Base-by-base conservation (phyloP, 176 grass and related monocot genomes). In the Chrysopogon serrulatus region DNA sequence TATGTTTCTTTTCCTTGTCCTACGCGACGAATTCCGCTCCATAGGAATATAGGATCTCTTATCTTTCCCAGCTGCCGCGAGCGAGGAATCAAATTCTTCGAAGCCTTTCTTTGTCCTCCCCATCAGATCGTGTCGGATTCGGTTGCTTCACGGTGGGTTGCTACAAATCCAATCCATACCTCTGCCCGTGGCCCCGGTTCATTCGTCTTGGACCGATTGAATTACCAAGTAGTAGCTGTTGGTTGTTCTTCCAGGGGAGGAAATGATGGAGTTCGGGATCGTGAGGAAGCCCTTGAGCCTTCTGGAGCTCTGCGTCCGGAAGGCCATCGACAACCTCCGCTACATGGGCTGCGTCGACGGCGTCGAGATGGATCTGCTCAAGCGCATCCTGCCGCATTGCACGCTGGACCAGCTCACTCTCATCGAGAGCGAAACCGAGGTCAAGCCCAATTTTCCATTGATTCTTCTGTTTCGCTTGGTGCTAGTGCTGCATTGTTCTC, bases 311-410 rank as follows among this genome's bases (percentile, higher is more conserved):
- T 91, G 86, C 86, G 6, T 82, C 35, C 53, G 47, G 71, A 88
- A 41, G 28, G 41, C 21, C 64, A 85, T 85, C 51, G 82, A 91
- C 71, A 91, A 82, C 65, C 65, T 91, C 56, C 64, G 78, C 41
- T 27, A 77, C 42, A 13, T 91, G 1, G 16, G 10, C 40, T 53
- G 32, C 69, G 64, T 91, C 11, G 86, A 87, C 2, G 75, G 75
- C 30, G 16, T 91, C 30, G 85, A 88, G 78, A 61, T 40, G 80
- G 11, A 77, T 6, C 82, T 91, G 51, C 90, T 91, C 15, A 40
- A 72, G 56, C 63, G 82, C 61, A 91, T 91, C 78, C 77, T 91
- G 63, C 90, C 90, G 3, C 90, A 88, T 57, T 91, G 90, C 73
- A 88, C 61, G 44, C 16, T 78, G 78, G 76, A 82, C 2, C 81